These are phyloP conservation scores for Zasmidium citrigriseum DNA, from an alignment of 2,329 filamentous ascomycete genomes.

Conservation along the genomic window DNA sequence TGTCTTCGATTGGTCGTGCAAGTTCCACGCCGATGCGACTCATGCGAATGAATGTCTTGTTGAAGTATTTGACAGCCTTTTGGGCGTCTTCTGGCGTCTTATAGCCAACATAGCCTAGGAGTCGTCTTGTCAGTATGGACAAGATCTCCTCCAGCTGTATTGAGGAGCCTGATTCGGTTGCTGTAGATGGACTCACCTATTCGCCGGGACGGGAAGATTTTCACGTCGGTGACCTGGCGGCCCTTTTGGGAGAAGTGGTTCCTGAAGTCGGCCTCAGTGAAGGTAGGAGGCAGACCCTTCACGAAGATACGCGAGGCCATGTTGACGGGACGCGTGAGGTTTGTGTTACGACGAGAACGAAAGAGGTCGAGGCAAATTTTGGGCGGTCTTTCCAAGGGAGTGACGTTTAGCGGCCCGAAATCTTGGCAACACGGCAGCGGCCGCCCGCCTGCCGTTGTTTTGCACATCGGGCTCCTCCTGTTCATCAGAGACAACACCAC, in stretches of 20 bases:
- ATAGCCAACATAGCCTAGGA: slow-evolving; percentile 82
- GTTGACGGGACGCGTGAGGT: slow-evolving; percentile 45
- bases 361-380: not conserved
- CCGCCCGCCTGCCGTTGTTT: not conserved
- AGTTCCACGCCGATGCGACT: slow-evolving; percentile 89
- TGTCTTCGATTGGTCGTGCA: slow-evolving; percentile 68
- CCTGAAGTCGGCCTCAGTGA: slow-evolving; percentile 80
- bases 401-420: no score
- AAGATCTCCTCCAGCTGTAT: not conserved
- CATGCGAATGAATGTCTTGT: slow-evolving; percentile 93
- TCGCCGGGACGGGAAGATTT: slow-evolving; percentile 82
- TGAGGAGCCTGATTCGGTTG: not conserved
- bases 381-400: not conserved
- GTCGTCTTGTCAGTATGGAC: not conserved
- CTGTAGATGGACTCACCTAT: slow-evolving; percentile 50
- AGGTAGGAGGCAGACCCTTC: slow-evolving; percentile 76
- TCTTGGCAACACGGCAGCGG: not conserved
- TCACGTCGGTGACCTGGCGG: slow-evolving; percentile 82
- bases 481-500: not conserved
- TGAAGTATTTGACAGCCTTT: slow-evolving; percentile 89
- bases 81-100: slow-evolving; percentile 77
- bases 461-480: not conserved
- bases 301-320: slow-evolving; percentile 75
- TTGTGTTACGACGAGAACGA: not conserved
- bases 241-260: slow-evolving; percentile 79